Percentiles rank a stretch among this genome's conserved stretches.
These are phyloP conservation scores for Diaporthe nobilis DNA, from an alignment of 2,329 filamentous ascomycete species.

Conservation along the genomic window DNA sequence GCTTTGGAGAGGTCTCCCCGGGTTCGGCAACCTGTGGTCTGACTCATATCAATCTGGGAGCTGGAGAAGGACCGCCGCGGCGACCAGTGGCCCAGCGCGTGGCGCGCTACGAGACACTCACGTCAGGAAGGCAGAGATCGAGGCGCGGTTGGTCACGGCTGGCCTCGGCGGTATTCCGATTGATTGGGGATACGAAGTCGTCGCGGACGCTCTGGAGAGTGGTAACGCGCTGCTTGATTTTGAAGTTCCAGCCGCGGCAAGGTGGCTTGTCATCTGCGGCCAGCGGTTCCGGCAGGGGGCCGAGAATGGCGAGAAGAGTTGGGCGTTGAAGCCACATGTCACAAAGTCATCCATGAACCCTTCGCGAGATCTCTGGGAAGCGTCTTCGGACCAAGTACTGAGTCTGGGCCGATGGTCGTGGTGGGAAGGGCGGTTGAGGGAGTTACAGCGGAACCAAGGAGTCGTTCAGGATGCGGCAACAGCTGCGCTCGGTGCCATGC, in stretches of 20 bases:
- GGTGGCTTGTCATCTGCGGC: not conserved
- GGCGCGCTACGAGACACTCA: not conserved
- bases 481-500: not conserved
- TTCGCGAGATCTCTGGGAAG: not conserved
- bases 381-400: not conserved
- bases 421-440: not conserved
- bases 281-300: not conserved
- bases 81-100: not conserved
- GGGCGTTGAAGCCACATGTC: not conserved
- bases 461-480: not conserved
- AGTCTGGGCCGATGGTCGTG: not conserved
- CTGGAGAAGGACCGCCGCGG: not conserved
- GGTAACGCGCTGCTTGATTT: not conserved
- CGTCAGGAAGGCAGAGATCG: conserved; percentile 1
- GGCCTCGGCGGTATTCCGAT: not conserved
- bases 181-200: not conserved
- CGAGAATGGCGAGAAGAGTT: not conserved
- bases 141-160: not conserved
- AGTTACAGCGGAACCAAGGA: not conserved
- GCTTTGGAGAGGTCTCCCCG: not conserved
- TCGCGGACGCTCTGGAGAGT: not conserved
- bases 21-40: not conserved
- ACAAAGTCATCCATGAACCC: not conserved
- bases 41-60: not conserved
- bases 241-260: not conserved